Conservation (phyloP, 208 protist species). For the Wallacemonas sp. region DNA sequence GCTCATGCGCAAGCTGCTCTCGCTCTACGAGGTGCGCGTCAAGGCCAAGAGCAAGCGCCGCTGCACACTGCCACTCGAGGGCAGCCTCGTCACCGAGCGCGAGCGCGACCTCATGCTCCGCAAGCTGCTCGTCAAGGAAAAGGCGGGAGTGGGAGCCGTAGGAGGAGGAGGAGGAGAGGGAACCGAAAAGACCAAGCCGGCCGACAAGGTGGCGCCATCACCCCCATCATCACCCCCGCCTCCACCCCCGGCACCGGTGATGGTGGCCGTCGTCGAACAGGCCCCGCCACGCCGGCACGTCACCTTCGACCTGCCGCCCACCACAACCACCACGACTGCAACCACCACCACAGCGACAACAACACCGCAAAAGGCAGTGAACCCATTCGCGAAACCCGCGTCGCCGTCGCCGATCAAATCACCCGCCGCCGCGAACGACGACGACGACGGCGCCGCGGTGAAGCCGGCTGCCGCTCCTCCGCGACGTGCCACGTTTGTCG, state of each 20-base stretch:
- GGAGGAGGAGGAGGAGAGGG: background rate
- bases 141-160: constrained; percentile 8
- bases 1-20: constrained; percentile 71
- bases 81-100: constrained; percentile 48
- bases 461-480: background rate
- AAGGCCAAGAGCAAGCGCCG: constrained; percentile 55
- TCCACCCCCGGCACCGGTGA: background rate
- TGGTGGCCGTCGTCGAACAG: background rate
- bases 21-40: constrained; percentile 71
- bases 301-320: constrained; percentile 18
- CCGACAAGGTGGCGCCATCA: background rate
- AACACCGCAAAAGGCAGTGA: constrained; percentile 23
- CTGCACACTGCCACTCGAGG: constrained; percentile 73
- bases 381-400: constrained; percentile 42
- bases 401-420: constrained; percentile 6
- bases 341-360: background rate
- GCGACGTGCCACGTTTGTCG: background rate
- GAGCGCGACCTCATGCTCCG: constrained; percentile 77
- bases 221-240: background rate
- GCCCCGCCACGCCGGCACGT: constrained; percentile 26
- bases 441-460: constrained; percentile 10
- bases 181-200: background rate
- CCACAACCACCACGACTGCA: background rate
- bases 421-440: constrained; percentile 15
- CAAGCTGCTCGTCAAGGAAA: constrained; percentile 51